Evolutionary conservation across 2,329 filamentous ascomycete species (phyloP).

Genomic region (Fusarium nematophilum): DNA sequence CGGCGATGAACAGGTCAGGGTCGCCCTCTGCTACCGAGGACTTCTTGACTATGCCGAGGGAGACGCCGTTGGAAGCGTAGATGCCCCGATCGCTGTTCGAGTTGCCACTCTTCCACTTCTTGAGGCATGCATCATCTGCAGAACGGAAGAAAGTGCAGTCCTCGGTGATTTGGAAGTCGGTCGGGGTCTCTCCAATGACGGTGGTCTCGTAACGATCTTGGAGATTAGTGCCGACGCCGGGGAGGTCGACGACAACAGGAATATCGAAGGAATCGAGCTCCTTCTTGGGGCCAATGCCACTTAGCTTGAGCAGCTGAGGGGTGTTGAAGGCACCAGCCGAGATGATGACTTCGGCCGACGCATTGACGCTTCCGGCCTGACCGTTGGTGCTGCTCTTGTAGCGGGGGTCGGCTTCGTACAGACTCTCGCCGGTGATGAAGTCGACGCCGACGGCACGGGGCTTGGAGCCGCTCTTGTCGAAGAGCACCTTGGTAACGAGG

Average conservation of each 20-base stretch:
- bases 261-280: slow-evolving; percentile 48
- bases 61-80: too few relatives aligned
- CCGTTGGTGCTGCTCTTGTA: slow-evolving; percentile 13
- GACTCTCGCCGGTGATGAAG: slow-evolving; percentile 41
- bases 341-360: slow-evolving; percentile 56
- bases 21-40: too few relatives aligned
- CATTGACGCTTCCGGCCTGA: slow-evolving; percentile 11
- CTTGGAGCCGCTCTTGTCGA: slow-evolving; percentile 46
- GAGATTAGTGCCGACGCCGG: slow-evolving; percentile 69
- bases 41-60: too few relatives aligned
- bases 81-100: too few relatives aligned
- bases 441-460: slow-evolving; percentile 49
- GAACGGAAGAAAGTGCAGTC: too few relatives aligned
- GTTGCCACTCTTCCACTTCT: too few relatives aligned
- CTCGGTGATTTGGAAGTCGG: too few relatives aligned
- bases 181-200: too few relatives aligned
- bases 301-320: slow-evolving; percentile 63
- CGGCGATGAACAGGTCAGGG: too few relatives aligned
- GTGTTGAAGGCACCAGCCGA: slow-evolving; percentile 62
- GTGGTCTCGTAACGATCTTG: slow-evolving; percentile 62
- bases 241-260: slow-evolving; percentile 50
- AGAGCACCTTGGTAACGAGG: slow-evolving; percentile 51
- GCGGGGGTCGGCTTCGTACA: slow-evolving; percentile 43
- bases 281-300: slow-evolving; percentile 49
- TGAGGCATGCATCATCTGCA: too few relatives aligned